Base-by-base conservation (phyloP, 2,329 filamentous ascomycete species). In the Penicillium paneum region DNA sequence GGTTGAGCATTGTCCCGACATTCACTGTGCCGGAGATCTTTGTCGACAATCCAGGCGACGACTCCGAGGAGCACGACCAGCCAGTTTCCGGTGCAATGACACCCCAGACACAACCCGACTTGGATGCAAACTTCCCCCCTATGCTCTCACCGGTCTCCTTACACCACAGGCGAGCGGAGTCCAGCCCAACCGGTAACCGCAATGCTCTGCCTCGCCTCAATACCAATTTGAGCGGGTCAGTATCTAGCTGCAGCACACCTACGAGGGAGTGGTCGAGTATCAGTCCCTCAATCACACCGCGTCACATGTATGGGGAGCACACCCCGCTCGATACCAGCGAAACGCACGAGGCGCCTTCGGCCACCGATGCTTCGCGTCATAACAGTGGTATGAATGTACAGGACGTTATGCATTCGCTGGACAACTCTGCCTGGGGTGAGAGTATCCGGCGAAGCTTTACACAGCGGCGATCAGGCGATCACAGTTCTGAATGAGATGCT, bases 371-470 rank as follows among this genome's bases (percentile, higher is more conserved):
- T 80, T 67, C 83, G 63, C 77, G 87, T 40, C 82, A 85, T 24
- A 84, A 82, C 51, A 91, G 88, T 71, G 79, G 81, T 5, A 86
- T 92, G 54, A 90, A 85, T 66, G 86, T 87, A 46, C 83, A 86
- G 44, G 88, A 91, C 65, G 89, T 95, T 62, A 84, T 92, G 71
- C 86, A 91, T 62, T 89, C 94, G 68, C 81, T 97, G 51, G 90
- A 94, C 66, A 89, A 93, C 67, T 94, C 90, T 17, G 87, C 89
- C 15, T 97, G 93, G 93, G 90, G 93, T 48, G 90, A 96, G 75
- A 96, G 90, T 78, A 91, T 97, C 61, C 82, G 91, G 60, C 83
- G 91, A 58, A 96, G 91, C 75, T 91, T 94, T 64, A 96, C 91
- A 49, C 82, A 79, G 66, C 79, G 79, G 65, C 78, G 83, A 59